phyloP scores from a whole-genome alignment of 2,329 filamentous ascomycete genomes.

The Metarhizium brunneum region DNA sequence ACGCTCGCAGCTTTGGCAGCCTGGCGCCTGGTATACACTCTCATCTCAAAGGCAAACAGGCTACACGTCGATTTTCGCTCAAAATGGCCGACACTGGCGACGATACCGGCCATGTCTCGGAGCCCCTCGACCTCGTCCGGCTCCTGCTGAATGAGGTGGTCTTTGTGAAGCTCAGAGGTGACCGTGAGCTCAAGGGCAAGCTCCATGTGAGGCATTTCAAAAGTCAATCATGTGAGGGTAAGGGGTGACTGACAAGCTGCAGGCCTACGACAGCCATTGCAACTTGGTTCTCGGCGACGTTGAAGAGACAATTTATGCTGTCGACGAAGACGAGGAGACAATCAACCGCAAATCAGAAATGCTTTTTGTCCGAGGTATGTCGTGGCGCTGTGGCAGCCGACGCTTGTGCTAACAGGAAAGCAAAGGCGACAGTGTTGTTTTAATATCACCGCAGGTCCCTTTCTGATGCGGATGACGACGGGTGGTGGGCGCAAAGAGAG shows the following conservation, averaged over 20 bases:
- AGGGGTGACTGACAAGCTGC: neutral
- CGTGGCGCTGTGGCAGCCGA: slow-evolving; percentile 38
- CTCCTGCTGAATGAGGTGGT: slow-evolving; percentile 92
- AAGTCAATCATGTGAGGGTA: neutral
- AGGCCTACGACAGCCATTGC: slow-evolving; percentile 99
- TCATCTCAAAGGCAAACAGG: neutral
- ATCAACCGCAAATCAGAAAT: slow-evolving; percentile 97
- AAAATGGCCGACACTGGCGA: slow-evolving; percentile 78
- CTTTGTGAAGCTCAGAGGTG: slow-evolving; percentile 92
- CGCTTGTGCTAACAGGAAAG: neutral
- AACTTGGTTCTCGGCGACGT: slow-evolving; percentile 94
- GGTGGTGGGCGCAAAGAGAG: neutral
- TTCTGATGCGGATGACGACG: slow-evolving; percentile 18
- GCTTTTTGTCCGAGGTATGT: slow-evolving; percentile 79
- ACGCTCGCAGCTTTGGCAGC: neutral
- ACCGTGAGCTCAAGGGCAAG: slow-evolving; percentile 89
- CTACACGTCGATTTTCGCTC: neutral
- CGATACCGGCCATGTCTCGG: slow-evolving; percentile 63
- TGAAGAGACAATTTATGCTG: slow-evolving; percentile 90
- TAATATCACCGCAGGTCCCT: slow-evolving; percentile 55
- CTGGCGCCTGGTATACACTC: neutral
- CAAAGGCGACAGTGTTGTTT: slow-evolving; percentile 61
- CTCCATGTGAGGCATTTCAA: slow-evolving; percentile 58
- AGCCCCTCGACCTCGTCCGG: slow-evolving; percentile 92
- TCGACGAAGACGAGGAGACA: slow-evolving; percentile 90